phyloP scores from a whole-genome alignment of 139 green algal species.

The Chlamydomonas schloesseri region DNA sequence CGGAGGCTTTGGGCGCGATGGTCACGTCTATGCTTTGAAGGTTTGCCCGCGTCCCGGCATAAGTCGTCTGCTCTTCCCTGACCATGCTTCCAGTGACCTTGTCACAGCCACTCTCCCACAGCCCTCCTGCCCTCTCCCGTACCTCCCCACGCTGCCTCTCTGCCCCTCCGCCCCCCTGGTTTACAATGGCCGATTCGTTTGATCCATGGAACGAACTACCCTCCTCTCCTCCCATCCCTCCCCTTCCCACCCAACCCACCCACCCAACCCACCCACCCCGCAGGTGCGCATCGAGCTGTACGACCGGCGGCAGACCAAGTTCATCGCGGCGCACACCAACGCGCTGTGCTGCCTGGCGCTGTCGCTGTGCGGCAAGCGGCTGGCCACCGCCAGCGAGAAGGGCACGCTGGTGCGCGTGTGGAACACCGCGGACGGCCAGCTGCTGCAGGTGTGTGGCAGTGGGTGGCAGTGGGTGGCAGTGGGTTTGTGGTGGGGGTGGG shows the following conservation, averaged over 20 bases:
- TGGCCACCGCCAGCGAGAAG: slow-evolving; percentile 93
- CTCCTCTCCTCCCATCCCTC: no score
- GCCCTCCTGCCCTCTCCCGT: no score
- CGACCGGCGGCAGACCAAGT: slow-evolving; percentile 89
- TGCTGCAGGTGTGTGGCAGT: slow-evolving; percentile 74
- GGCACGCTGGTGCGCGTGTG: slow-evolving; percentile 94
- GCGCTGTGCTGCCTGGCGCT: slow-evolving; percentile 80
- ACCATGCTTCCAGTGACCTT: no score
- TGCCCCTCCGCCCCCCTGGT: no score
- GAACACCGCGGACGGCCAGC: slow-evolving; percentile 84
- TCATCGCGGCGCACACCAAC: slow-evolving; percentile 92
- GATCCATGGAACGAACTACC: no score
- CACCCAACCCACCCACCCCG: background rate
- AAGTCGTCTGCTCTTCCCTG: no score
- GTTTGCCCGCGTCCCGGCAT: no score
- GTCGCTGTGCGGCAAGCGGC: slow-evolving; percentile 81
- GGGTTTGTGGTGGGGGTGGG: background rate
- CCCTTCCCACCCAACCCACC: background rate
- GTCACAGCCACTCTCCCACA: no score
- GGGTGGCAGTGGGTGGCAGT: background rate
- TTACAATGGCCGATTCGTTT: no score
- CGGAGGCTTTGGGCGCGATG: no score
- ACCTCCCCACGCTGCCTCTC: no score
- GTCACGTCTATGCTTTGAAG: no score
- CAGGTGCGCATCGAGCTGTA: slow-evolving; percentile 96